phyloP scores from a whole-genome alignment of 306 rosid species.

The Spatholobus suberectus region DNA sequence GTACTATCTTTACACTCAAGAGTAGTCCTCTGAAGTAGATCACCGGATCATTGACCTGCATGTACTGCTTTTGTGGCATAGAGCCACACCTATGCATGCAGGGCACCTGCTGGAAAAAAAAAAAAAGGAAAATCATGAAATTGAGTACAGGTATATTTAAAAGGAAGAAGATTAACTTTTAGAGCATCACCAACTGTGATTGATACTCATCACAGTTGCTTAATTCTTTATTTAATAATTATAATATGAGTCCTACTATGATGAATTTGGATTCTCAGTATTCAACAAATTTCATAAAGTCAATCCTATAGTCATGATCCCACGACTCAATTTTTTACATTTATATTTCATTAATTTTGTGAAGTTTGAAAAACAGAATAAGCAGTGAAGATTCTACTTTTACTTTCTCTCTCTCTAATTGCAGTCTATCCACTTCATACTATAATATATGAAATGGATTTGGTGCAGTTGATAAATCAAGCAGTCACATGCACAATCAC shows the following conservation, averaged over 20 bases:
- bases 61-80: background rate
- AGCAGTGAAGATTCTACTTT: too few species aligned
- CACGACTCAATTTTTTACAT: too few species aligned
- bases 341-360: too few species aligned
- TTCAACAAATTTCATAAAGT: background rate
- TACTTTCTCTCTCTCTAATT: too few species aligned
- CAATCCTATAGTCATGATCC: too few species aligned
- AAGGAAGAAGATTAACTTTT: background rate
- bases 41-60: background rate
- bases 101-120: background rate
- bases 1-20: background rate
- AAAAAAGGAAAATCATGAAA: background rate
- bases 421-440: too few species aligned
- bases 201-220: background rate
- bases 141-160: background rate
- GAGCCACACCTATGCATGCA: background rate
- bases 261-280: background rate
- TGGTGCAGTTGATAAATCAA: background rate
- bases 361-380: too few species aligned
- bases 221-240: background rate
- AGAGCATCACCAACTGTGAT: background rate
- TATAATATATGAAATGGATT: too few species aligned
- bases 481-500: too few species aligned
- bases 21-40: background rate
- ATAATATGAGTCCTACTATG: background rate